These are phyloP conservation scores for Kodamaea sp. DNA, from an alignment of 1,139 yeast species.

Conservation along the genomic window DNA sequence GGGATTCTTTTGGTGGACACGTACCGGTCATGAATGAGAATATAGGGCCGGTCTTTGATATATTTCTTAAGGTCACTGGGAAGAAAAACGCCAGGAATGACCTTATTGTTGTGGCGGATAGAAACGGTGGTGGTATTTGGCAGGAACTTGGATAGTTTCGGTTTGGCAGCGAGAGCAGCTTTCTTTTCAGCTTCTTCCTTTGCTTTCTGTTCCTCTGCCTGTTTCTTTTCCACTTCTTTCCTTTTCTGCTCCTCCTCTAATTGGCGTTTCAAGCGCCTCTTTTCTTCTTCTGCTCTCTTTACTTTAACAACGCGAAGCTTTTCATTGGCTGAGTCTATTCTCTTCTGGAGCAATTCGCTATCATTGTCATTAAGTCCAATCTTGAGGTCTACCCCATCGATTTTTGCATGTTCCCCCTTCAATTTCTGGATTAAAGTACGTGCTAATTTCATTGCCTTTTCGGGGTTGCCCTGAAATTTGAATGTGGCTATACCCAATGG, in stretches of 20 bases:
- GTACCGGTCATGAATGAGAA: constrained; percentile 54
- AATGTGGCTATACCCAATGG: constrained; percentile 76
- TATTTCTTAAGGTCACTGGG: constrained; percentile 49
- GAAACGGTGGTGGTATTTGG: constrained; percentile 43
- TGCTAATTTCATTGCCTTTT: constrained; percentile 52
- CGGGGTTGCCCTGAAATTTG: constrained; percentile 60
- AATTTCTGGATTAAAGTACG: constrained; percentile 32
- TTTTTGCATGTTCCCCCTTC: constrained; percentile 30
- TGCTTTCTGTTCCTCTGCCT: constrained; percentile 8
- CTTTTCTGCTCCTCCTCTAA: constrained; percentile 26
- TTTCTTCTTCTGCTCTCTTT: constrained; percentile 29
- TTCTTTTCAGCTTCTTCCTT: constrained; percentile 10
- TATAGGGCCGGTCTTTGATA: constrained; percentile 56
- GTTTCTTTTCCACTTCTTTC: constrained; percentile 16
- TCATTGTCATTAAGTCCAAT: constrained; percentile 42
- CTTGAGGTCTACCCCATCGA: constrained; percentile 42
- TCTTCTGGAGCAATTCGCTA: constrained; percentile 30
- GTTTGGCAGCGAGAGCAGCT: constrained; percentile 1
- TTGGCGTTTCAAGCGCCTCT: constrained; percentile 19
- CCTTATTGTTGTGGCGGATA: constrained; percentile 30
- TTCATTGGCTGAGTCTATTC: constrained; percentile 34
- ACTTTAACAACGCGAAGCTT: constrained; percentile 19
- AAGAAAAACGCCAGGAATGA: constrained; percentile 35
- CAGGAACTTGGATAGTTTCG: constrained; percentile 14
- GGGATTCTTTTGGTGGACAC: constrained; percentile 53